phyloP scores from a whole-genome alignment of 2,329 filamentous ascomycete species.

The Alternaria metachromatica region DNA sequence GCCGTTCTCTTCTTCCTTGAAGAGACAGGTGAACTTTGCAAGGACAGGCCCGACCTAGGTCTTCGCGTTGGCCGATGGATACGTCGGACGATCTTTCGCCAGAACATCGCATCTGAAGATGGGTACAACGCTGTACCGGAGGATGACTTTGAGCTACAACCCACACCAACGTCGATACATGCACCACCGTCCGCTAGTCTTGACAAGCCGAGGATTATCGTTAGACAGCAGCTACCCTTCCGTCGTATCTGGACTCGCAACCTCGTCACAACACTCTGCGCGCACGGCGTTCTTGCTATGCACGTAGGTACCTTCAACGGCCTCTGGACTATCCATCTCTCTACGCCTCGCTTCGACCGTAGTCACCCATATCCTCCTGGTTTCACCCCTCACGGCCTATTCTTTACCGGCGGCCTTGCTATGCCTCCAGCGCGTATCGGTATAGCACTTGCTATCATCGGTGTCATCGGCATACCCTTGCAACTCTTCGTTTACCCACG shows the following conservation, averaged over 20 bases:
- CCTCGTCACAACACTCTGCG: constrained; percentile 52
- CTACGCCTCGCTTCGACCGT: constrained; percentile 53
- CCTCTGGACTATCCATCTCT: constrained; percentile 59
- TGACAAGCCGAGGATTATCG: constrained; percentile 17
- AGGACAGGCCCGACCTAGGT: constrained; percentile 51
- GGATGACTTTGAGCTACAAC: constrained; percentile 41
- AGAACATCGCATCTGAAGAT: constrained; percentile 21
- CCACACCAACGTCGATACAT: constrained; percentile 34
- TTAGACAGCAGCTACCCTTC: constrained; percentile 51
- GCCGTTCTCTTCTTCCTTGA: constrained; percentile 70
- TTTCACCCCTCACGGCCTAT: constrained; percentile 47
- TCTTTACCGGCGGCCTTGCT: constrained; percentile 59
- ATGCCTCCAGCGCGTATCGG: constrained; percentile 57
- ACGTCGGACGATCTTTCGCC: constrained; percentile 40
- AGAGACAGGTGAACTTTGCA: constrained; percentile 59
- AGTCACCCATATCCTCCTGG: constrained; percentile 39
- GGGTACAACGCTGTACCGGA: constrained; percentile 42
- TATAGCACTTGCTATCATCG: constrained; percentile 56
- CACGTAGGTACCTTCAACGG: constrained; percentile 59
- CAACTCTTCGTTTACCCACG: constrained; percentile 56
- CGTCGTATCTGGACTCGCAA: constrained; percentile 56
- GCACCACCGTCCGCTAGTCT: constrained; percentile 1
- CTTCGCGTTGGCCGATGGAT: constrained; percentile 50
- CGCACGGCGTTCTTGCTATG: constrained; percentile 55
- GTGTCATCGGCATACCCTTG: constrained; percentile 54